phyloP scores from a whole-genome alignment of 2,329 filamentous ascomycete genomes.

The Xylaria sp. region DNA sequence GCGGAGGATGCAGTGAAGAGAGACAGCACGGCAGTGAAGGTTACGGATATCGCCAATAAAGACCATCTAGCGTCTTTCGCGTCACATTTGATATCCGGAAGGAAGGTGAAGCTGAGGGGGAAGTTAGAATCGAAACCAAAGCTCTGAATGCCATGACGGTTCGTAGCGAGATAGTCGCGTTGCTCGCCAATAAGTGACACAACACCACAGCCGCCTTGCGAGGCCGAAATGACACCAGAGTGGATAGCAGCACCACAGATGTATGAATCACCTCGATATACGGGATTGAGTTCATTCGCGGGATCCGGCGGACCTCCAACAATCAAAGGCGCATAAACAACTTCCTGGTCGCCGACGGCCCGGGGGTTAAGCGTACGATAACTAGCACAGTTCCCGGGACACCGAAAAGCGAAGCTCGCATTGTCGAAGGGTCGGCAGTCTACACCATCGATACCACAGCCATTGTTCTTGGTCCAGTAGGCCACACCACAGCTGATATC shows the following conservation, averaged over 20 bases:
- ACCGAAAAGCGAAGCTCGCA: constrained; percentile 73
- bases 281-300: constrained; percentile 49
- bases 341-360: constrained; percentile 73
- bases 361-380: constrained; percentile 72
- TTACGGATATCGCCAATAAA: constrained; percentile 78
- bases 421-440: constrained; percentile 77
- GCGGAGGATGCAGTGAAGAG: constrained; percentile 80
- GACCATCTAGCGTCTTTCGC: constrained; percentile 84
- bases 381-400: constrained; percentile 72
- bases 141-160: constrained; percentile 76
- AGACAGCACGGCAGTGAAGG: constrained; percentile 78
- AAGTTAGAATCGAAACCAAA: constrained; percentile 86
- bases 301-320: constrained; percentile 67
- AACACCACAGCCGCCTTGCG: constrained; percentile 80
- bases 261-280: constrained; percentile 89
- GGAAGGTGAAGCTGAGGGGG: constrained; percentile 83
- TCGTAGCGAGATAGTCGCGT: constrained; percentile 65
- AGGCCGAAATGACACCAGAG: constrained; percentile 75
- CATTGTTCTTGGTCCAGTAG: constrained; percentile 74
- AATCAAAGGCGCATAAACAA: constrained; percentile 69
- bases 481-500: constrained; percentile 70
- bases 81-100: constrained; percentile 67
- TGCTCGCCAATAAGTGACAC: constrained; percentile 74
- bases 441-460: constrained; percentile 75
- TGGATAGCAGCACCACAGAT: constrained; percentile 87